phyloP scores from a whole-genome alignment of 2,329 filamentous ascomycete species.

The Gnomoniopsis smithogilvyi region DNA sequence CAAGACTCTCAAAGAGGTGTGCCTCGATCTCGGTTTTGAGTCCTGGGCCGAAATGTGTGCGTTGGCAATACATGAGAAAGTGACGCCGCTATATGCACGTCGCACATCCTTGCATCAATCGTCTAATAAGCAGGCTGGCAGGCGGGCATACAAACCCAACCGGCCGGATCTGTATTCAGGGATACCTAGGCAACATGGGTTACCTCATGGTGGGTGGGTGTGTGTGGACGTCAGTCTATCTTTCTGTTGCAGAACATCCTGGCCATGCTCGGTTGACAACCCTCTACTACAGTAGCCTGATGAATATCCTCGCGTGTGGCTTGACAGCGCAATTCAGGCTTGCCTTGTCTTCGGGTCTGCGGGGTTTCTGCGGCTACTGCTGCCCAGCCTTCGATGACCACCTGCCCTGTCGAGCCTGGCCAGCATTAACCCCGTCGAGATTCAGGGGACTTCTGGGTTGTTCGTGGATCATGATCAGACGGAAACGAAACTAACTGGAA shows the following conservation, averaged over 20 bases:
- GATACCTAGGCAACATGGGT: not conserved
- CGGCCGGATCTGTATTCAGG: not conserved
- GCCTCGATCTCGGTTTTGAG: slow-evolving; percentile 6
- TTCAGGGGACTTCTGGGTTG: no score
- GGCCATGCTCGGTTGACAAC: not conserved
- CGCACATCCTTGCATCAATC: not conserved
- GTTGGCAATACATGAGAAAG: slow-evolving; percentile 29
- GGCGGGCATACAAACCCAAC: not conserved
- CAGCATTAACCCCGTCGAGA: no score
- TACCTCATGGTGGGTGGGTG: not conserved
- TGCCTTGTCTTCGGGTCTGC: not conserved
- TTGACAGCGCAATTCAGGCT: not conserved
- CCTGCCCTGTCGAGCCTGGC: no score
- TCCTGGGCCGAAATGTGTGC: slow-evolving; percentile 22
- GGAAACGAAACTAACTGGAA: no score
- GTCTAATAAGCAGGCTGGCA: no score
- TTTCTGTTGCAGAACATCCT: not conserved
- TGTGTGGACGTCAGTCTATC: not conserved
- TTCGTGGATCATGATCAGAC: no score
- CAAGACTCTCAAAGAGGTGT: not conserved
- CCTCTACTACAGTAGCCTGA: not conserved
- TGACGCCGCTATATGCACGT: slow-evolving; percentile 23
- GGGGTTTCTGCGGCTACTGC: not conserved
- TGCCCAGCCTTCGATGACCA: no score
- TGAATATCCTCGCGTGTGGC: not conserved